These are phyloP conservation scores for Mytilinidion resinicola DNA, from an alignment of 495 filamentous ascomycete species.

Conservation along the genomic window DNA sequence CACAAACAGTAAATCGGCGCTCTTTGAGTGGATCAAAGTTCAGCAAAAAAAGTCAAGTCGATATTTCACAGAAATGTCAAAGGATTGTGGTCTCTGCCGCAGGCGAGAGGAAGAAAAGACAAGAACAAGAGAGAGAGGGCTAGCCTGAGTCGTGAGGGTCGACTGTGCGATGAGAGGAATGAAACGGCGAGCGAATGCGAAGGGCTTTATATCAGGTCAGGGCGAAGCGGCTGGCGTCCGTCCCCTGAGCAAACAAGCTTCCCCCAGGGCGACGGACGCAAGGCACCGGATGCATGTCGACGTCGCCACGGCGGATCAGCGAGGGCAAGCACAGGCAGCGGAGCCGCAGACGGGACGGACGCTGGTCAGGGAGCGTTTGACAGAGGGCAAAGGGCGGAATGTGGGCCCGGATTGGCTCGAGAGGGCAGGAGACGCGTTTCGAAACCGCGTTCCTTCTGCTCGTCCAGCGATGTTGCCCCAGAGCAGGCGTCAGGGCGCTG, in stretches of 20 bases:
- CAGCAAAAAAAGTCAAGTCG: slow-evolving; percentile 17
- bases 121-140: slow-evolving; percentile 15
- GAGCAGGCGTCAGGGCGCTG: too few species aligned
- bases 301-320: slow-evolving; percentile 15
- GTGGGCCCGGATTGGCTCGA: neutral
- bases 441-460: too few species aligned
- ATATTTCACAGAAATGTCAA: slow-evolving; percentile 15
- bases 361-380: too few species aligned
- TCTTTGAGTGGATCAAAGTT: slow-evolving; percentile 17
- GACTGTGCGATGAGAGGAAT: slow-evolving; percentile 11
- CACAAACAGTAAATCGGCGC: slow-evolving; percentile 5
- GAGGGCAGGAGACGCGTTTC: neutral
- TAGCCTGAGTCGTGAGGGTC: slow-evolving; percentile 9
- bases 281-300: neutral
- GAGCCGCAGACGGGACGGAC: neutral
- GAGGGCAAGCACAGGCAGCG: slow-evolving; percentile 13
- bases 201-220: slow-evolving; percentile 10
- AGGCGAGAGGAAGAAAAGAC: slow-evolving; percentile 25
- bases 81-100: slow-evolving; percentile 23
- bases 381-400: too few species aligned
- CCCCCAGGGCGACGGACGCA: neutral
- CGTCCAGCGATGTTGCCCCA: too few species aligned
- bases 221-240: neutral
- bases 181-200: slow-evolving; percentile 4
- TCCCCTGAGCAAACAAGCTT: slow-evolving; percentile 7